Conservation (phyloP, 2,329 filamentous ascomycete genomes). For the Didymella arachidicola region DNA sequence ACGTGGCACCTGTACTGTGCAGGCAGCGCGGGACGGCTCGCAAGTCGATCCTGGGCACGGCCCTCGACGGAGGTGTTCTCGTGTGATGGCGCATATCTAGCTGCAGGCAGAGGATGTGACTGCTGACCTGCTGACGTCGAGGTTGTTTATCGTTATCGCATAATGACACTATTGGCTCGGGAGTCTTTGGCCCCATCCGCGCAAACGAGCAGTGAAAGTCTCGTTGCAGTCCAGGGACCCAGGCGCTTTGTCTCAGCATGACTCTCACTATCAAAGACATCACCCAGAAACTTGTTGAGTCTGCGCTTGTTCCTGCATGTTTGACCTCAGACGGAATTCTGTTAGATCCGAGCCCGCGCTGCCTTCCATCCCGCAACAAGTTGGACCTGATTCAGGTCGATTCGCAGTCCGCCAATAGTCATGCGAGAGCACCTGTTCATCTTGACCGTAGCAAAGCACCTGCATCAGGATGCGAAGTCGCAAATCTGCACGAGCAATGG, state of each 20-base stretch:
- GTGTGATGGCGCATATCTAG: conserved; percentile 39
- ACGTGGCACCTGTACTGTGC: conserved; percentile 51
- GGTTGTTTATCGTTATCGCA: conserved; percentile 37
- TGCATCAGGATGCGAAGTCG: conserved; percentile 1
- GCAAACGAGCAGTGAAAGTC: conserved; percentile 26
- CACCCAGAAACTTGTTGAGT: conserved; percentile 27
- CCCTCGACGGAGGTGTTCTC: conserved; percentile 27
- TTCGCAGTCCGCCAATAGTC: conserved; percentile 6
- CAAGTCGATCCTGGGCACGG: conserved; percentile 49
- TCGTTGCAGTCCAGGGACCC: not conserved
- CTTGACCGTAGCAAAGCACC: not conserved
- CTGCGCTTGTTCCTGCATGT: conserved; percentile 28
- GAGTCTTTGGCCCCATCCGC: conserved; percentile 15
- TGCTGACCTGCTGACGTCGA: conserved; percentile 28
- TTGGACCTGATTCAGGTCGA: conserved; percentile 1
- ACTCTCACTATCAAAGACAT: conserved; percentile 13
- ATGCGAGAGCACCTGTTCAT: not conserved
- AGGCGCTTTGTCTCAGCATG: conserved; percentile 22
- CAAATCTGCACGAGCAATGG: not conserved
- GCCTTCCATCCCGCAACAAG: not conserved
- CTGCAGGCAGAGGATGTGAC: conserved; percentile 35
- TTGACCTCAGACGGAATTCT: conserved; percentile 10
- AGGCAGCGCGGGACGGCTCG: conserved; percentile 44
- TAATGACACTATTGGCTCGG: conserved; percentile 35
- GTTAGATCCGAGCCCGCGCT: not conserved